Conservation (phyloP, 1,284 basidiomycete species). For the Rhizoctonia solani region DNA sequence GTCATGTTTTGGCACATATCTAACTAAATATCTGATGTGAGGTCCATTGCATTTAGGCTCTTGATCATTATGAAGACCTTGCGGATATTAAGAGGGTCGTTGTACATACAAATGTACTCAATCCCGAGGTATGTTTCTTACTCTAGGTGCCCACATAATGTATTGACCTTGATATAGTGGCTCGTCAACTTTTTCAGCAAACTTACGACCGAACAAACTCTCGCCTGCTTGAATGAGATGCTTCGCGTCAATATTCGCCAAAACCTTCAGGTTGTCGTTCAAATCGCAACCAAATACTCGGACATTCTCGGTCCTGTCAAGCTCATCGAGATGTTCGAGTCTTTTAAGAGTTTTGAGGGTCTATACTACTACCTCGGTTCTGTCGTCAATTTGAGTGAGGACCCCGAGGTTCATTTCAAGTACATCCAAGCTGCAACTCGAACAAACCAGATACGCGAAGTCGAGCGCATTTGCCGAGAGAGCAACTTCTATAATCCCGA, state of each 20-base stretch:
- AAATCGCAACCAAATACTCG: constrained; percentile 99
- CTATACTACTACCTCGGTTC: constrained; percentile 98
- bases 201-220: constrained; percentile 97
- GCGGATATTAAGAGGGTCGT: constrained; percentile 98
- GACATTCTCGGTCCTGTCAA: constrained; percentile 97
- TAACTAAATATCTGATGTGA: neutral
- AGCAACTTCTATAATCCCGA: constrained; percentile 98
- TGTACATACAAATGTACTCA: constrained; percentile 88
- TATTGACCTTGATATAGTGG: constrained; percentile 62
- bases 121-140: constrained; percentile 81
- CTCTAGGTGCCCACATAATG: neutral
- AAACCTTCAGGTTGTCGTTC: constrained; percentile 95
- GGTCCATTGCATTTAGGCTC: constrained; percentile 61
- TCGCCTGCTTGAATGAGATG: constrained; percentile 98
- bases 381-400: constrained; percentile 94
- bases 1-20: constrained; percentile 41
- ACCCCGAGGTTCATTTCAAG: constrained; percentile 99
- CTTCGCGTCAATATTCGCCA: constrained; percentile 96
- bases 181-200: constrained; percentile 97
- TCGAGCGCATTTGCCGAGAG: constrained; percentile 98
- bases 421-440: constrained; percentile 99
- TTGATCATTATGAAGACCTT: constrained; percentile 98
- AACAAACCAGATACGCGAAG: constrained; percentile 97
- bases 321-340: constrained; percentile 98
- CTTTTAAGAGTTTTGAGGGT: constrained; percentile 97